These are phyloP conservation scores for Chalara sp. DNA, from an alignment of 2,329 filamentous ascomycete species.

Conservation along the genomic window DNA sequence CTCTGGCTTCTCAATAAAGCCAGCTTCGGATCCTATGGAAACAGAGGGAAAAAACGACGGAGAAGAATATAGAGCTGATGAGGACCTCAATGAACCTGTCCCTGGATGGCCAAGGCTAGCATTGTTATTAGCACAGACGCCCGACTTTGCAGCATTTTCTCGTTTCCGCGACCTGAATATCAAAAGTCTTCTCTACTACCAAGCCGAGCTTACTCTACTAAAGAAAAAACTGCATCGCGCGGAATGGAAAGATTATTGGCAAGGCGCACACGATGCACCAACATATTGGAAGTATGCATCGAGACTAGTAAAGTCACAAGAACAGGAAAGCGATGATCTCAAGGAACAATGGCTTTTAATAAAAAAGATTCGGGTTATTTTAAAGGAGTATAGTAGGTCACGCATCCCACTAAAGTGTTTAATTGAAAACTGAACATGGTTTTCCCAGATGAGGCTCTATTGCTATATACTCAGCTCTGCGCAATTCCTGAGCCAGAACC, in stretches of 20 bases:
- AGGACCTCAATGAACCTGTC: not conserved
- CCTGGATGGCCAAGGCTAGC: constrained; percentile 9
- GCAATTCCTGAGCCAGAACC: constrained; percentile 9
- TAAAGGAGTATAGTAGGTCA: constrained; percentile 14
- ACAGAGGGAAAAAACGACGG: too few species aligned
- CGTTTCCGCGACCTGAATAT: constrained; percentile 11
- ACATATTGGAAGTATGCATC: not conserved
- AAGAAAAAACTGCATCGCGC: constrained; percentile 6
- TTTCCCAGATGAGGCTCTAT: constrained; percentile 8
- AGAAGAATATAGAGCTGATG: not conserved
- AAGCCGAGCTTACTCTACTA: constrained; percentile 8
- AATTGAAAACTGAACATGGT: not conserved
- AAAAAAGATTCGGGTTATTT: constrained; percentile 6
- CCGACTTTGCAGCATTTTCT: constrained; percentile 10
- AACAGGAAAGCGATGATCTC: not conserved
- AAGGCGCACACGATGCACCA: not conserved
- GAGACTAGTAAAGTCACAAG: not conserved
- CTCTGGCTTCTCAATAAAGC: not conserved
- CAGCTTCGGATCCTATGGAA: too few species aligned
- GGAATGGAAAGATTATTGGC: constrained; percentile 8
- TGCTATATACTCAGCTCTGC: constrained; percentile 9
- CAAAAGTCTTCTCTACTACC: constrained; percentile 17
- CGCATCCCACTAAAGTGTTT: not conserved
- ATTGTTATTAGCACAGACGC: constrained; percentile 2
- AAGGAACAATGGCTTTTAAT: constrained; percentile 6